These are phyloP conservation scores for Cryphonectria parasitica DNA, from an alignment of 2,329 filamentous ascomycete species.

Conservation along the genomic window DNA sequence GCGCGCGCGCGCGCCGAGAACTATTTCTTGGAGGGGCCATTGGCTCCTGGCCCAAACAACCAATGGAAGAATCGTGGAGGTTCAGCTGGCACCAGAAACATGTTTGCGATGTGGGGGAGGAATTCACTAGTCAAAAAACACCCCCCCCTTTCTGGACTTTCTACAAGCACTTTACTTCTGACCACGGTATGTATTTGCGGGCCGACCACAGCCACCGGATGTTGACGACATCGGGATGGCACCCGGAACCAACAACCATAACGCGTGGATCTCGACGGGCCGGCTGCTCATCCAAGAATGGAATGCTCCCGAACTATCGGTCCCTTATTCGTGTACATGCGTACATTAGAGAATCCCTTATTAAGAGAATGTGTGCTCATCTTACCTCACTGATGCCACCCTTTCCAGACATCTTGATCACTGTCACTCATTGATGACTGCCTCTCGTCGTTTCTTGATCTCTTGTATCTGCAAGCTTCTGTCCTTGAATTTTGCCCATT, in stretches of 20 bases:
- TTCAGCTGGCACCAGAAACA: background rate
- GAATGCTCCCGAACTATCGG: background rate
- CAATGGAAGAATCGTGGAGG: background rate
- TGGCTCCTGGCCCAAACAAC: background rate
- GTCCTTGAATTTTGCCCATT: conserved; percentile 5
- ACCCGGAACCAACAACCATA: background rate
- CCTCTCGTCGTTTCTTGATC: background rate
- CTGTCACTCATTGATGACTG: background rate
- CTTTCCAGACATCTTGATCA: background rate
- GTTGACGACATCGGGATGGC: background rate
- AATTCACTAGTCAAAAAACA: background rate
- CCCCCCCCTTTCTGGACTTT: background rate
- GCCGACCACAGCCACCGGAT: background rate
- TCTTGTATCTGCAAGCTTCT: background rate
- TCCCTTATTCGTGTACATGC: background rate
- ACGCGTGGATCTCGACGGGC: background rate
- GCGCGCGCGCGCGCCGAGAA: background rate
- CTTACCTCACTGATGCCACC: background rate
- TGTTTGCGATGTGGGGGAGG: background rate
- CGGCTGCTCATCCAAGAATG: background rate
- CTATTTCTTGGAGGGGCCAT: background rate
- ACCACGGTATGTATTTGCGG: background rate
- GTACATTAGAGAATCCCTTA: background rate
- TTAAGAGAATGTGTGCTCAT: background rate
- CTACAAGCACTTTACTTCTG: background rate